phyloP scores from a whole-genome alignment of 768 basidiomycete species.

The Mycena rebaudengoi region DNA sequence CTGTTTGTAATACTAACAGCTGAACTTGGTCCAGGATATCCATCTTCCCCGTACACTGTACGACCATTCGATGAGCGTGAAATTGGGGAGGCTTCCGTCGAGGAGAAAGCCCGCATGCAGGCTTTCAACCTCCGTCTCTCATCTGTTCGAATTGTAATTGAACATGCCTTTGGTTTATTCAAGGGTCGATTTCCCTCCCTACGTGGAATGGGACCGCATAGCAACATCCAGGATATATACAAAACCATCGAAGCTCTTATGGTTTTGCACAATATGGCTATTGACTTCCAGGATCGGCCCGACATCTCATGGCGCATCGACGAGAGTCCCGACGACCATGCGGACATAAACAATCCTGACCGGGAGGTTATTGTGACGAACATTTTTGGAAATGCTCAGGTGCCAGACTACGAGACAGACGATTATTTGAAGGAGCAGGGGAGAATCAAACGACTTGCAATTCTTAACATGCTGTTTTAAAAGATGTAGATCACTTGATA shows the following conservation, averaged over 20 bases:
- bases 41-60: background rate
- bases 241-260: slow-evolving; percentile 30
- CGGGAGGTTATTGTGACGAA: background rate
- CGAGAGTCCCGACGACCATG: slow-evolving; percentile 2
- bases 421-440: slow-evolving; percentile 1
- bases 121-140: slow-evolving; percentile 33
- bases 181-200: slow-evolving; percentile 38
- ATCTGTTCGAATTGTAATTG: slow-evolving; percentile 27
- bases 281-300: slow-evolving; percentile 27
- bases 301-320: background rate
- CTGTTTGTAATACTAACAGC: too few relatives aligned
- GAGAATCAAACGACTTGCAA: background rate
- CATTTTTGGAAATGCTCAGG: background rate
- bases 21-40: background rate
- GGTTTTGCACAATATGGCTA: slow-evolving; percentile 35
- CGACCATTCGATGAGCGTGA: background rate
- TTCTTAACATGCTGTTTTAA: too few relatives aligned
- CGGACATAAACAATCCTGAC: background rate
- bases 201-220: slow-evolving; percentile 21
- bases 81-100: background rate
- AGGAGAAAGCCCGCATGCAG: background rate
- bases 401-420: background rate
- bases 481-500: too few relatives aligned
- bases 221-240: slow-evolving; percentile 28
- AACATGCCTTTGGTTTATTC: slow-evolving; percentile 40